Evolutionary conservation across 768 basidiomycete genomes (phyloP), one percentile per base, ranked within the genome.

Genomic region (Cystoderma amianthinum): DNA sequence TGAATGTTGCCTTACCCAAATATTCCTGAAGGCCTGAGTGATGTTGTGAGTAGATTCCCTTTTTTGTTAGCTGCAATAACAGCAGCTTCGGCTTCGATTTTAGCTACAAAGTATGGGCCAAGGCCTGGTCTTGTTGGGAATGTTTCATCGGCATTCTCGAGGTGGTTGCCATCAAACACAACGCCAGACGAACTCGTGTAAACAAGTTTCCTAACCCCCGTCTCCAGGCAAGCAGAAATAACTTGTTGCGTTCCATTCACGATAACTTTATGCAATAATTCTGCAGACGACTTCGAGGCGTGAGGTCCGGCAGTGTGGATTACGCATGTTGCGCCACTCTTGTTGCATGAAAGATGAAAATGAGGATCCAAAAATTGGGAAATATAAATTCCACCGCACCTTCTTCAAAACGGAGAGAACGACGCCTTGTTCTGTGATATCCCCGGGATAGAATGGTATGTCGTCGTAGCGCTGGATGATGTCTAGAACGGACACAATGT

Each of bases 71-170:
- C 82, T 2, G 63, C 72, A 4, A 92, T 64, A 2, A 90, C 76
- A 23, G 82, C 63, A 41, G 74, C 66, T 58, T 91, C 89, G 0
- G 80, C 88, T 50, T 76, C 68, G 12, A 78, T 82, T 60, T 91
- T 92, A 10, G 85, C 86, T 45, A 78, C 76, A 54, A 85, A 89
- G 60, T 91, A 92, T 0, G 79, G 76, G 57, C 90, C 87, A 50
- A 84, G 65, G 0, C 74, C 68, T 37, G 68, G 69, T 37, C 67
- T 67, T 0, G 85, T 83, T 0, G 75, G 72, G 32, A 82, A 57
- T 2, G 86, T 72, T 62, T 91, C 89, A 59, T 92, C 89, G 23
- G 81, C 71, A 53, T 84, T 75, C 46, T 81, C 71, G 35, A 85
- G 65, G 57, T 85, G 70, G 9, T 60, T 57, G 0, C 85, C 85